A percentile compares a stretch with the other conserved stretches of the same genome.
These are phyloP conservation scores for Umbellularia californica DNA, from an alignment of 164 flowering plant genomes.

Conservation along the genomic window DNA sequence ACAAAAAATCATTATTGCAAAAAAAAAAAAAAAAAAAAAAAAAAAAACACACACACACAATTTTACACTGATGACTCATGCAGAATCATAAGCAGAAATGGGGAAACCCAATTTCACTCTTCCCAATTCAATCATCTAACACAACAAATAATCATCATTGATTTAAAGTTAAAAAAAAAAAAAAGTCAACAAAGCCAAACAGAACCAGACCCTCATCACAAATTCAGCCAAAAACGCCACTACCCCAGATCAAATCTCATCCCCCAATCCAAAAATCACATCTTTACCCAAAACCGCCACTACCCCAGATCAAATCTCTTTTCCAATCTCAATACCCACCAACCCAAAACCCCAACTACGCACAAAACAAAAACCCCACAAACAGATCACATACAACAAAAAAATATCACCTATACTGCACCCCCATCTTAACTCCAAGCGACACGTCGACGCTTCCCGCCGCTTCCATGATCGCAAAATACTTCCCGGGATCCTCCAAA, in stretches of 20 bases:
- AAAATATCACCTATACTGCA: conserved; percentile 64
- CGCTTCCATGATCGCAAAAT: conserved; percentile 81
- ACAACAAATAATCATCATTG: too few relatives aligned
- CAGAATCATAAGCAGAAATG: too few relatives aligned
- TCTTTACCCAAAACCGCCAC: background rate
- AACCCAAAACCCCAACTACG: background rate
- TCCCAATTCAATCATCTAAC: too few relatives aligned
- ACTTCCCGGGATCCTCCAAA: conserved; percentile 66
- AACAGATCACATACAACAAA: background rate
- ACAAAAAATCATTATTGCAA: too few relatives aligned
- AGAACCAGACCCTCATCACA: too few relatives aligned
- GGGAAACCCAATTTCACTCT: too few relatives aligned
- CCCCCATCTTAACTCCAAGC: conserved; percentile 83
- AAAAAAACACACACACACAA: too few relatives aligned
- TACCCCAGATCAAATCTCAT: background rate
- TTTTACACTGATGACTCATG: too few relatives aligned
- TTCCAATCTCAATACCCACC: background rate
- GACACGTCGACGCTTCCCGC: conserved; percentile 86
- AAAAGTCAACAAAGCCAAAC: too few relatives aligned
- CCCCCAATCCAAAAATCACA: background rate
- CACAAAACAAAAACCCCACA: background rate
- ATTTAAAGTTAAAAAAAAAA: too few relatives aligned
- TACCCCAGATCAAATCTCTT: background rate
- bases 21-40: too few relatives aligned
- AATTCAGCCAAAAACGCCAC: background rate